Evolutionary conservation across 2,329 filamentous ascomycete genomes (phyloP).

Genomic region (Phaeosphaeria sp.): DNA sequence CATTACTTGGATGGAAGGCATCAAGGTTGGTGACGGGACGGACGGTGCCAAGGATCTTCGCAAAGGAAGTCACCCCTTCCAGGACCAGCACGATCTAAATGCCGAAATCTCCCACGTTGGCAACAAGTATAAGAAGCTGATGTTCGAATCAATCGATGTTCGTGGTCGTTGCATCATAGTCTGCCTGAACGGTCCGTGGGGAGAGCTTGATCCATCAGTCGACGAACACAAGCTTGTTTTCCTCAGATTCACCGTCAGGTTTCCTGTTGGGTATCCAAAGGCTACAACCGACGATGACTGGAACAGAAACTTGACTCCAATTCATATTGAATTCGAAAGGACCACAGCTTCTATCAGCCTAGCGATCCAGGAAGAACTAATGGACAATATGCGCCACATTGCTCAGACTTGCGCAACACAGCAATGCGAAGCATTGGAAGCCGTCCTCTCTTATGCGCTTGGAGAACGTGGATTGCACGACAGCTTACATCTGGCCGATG

Average conservation of each 20-base stretch:
- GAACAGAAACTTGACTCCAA: slow-evolving; percentile 42
- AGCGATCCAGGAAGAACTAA: slow-evolving; percentile 56
- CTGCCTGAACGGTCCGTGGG: slow-evolving; percentile 67
- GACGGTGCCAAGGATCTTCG: slow-evolving; percentile 29
- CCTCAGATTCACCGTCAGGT: slow-evolving; percentile 63
- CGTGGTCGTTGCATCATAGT: slow-evolving; percentile 61
- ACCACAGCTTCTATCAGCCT: slow-evolving; percentile 61
- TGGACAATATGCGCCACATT: slow-evolving; percentile 61
- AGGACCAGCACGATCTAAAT: slow-evolving; percentile 53
- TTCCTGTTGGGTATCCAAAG: slow-evolving; percentile 64
- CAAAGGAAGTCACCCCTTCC: slow-evolving; percentile 48
- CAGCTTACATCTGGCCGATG: slow-evolving; percentile 58
- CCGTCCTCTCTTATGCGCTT: slow-evolving; percentile 65
- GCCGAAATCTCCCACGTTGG: slow-evolving; percentile 68
- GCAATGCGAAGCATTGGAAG: slow-evolving; percentile 65
- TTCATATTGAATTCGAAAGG: slow-evolving; percentile 62
- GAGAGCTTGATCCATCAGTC: slow-evolving; percentile 42
- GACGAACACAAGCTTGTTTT: slow-evolving; percentile 56
- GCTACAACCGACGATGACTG: slow-evolving; percentile 47
- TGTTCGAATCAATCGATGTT: slow-evolving; percentile 65
- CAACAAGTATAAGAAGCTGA: slow-evolving; percentile 66
- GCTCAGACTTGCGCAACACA: slow-evolving; percentile 60
- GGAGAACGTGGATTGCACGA: slow-evolving; percentile 66
- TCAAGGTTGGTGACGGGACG: slow-evolving; percentile 61
- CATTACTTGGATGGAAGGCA: slow-evolving; percentile 70